These are phyloP conservation scores for Nitzschia putrida DNA, from an alignment of 108 stramenopile genomes.

Conservation along the genomic window DNA sequence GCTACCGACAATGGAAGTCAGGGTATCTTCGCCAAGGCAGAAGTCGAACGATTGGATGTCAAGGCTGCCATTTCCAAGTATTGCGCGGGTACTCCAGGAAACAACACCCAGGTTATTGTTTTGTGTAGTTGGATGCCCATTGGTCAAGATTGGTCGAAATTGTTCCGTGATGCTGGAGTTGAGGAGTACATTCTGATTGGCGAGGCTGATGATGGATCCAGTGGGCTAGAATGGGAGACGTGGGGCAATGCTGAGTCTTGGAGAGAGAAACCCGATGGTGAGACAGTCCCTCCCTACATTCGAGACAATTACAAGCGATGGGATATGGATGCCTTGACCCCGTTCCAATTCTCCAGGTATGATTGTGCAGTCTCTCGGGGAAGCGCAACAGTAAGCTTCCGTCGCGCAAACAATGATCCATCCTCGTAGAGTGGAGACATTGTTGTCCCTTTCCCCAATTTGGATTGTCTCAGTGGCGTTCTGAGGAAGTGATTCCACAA, in stretches of 20 bases:
- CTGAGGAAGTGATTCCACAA: no score
- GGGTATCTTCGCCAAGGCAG: slow-evolving; percentile 52
- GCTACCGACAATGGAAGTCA: slow-evolving; percentile 84
- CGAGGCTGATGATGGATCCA: slow-evolving; percentile 78
- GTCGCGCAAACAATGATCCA: not conserved
- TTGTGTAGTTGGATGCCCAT: slow-evolving; percentile 88
- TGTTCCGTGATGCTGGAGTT: slow-evolving; percentile 57
- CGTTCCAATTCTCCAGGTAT: slow-evolving; percentile 72
- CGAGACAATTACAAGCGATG: slow-evolving; percentile 67
- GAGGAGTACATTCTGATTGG: slow-evolving; percentile 87
- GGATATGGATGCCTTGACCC: slow-evolving; percentile 57
- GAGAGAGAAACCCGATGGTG: not conserved
- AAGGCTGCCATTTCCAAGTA: slow-evolving; percentile 64
- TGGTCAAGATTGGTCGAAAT: slow-evolving; percentile 71
- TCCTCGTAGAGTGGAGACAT: no score
- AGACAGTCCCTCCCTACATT: slow-evolving; percentile 43
- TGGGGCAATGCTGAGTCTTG: slow-evolving; percentile 71
- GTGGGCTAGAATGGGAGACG: slow-evolving; percentile 80
- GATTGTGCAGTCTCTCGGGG: slow-evolving; percentile 61
- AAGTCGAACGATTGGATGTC: slow-evolving; percentile 60
- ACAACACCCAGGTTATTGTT: slow-evolving; percentile 50
- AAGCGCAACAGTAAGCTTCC: slow-evolving; percentile 78
- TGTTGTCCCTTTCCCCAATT: no score
- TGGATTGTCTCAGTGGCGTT: no score
- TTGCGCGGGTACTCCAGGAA: not conserved